These are phyloP conservation scores for Alopecurus myosuroides DNA, from an alignment of 176 grass and related monocot genomes.

Conservation along the genomic window DNA sequence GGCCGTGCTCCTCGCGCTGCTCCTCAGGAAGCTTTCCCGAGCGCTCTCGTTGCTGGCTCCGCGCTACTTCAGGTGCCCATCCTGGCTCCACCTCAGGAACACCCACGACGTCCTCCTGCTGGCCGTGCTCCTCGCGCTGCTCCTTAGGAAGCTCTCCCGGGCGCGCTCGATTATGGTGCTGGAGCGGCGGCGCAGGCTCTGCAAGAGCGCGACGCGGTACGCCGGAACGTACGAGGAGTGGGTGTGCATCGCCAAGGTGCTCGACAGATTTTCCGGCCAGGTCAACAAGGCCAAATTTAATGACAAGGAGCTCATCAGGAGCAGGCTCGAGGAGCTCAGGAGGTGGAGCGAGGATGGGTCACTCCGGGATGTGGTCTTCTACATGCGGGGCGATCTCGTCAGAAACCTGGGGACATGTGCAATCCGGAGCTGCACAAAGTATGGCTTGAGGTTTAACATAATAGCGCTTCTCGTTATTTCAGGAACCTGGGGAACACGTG, in stretches of 20 bases:
- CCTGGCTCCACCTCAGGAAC: slow-evolving; percentile 75
- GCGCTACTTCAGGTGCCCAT: too few relatives aligned
- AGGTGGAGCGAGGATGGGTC: slow-evolving; percentile 64
- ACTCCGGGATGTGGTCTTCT: slow-evolving; percentile 81
- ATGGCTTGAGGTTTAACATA: slow-evolving; percentile 52
- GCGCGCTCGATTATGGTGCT: slow-evolving; percentile 42
- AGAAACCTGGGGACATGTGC: slow-evolving; percentile 91
- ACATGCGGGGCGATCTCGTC: slow-evolving; percentile 76
- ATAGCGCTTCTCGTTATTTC: slow-evolving; percentile 2
- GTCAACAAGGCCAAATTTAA: slow-evolving; percentile 54
- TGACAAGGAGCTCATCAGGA: slow-evolving; percentile 77
- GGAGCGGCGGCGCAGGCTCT: slow-evolving; percentile 60
- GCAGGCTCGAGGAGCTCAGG: slow-evolving; percentile 65
- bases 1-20: slow-evolving; percentile 49
- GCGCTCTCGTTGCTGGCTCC: slow-evolving; percentile 36
- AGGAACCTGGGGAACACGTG: slow-evolving; percentile 94
- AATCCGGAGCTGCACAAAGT: slow-evolving; percentile 94
- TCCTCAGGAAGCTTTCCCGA: slow-evolving; percentile 44
- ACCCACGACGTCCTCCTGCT: slow-evolving; percentile 55
- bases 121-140: slow-evolving; percentile 51
- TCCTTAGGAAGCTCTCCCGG: slow-evolving; percentile 47
- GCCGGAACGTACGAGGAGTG: slow-evolving; percentile 89
- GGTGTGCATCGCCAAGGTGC: slow-evolving; percentile 81
- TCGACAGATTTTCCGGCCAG: slow-evolving; percentile 63
- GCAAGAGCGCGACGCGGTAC: slow-evolving; percentile 49